Evolutionary conservation across 225 moss, liverwort and hornwort genomes (phyloP).

Genomic region (Thuidium tamariscinum): DNA sequence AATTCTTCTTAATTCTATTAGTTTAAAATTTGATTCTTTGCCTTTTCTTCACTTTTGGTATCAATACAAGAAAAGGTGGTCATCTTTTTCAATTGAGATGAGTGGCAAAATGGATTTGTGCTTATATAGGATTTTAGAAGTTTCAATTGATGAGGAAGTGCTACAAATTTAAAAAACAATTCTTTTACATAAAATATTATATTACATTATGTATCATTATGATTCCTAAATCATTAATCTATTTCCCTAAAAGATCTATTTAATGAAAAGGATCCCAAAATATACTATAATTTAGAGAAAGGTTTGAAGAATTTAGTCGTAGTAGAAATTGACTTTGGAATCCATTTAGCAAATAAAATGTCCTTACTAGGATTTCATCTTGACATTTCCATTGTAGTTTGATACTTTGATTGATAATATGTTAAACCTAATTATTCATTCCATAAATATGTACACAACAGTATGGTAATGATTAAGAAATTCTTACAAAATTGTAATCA

Average conservation of each 20-base stretch:
- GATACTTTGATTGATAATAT: no score
- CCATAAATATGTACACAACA: background rate
- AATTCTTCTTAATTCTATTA: background rate
- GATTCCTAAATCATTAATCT: background rate
- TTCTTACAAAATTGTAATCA: background rate
- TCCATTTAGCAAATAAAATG: background rate
- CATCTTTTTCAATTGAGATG: background rate
- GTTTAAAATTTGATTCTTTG: background rate
- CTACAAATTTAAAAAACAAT: background rate
- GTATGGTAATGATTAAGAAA: background rate
- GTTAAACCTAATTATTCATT: background rate
- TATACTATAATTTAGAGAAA: no score
- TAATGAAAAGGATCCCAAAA: background rate
- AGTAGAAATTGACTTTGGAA: no score
- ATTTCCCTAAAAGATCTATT: background rate
- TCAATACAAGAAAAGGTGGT: fast-evolving
- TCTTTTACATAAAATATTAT: background rate
- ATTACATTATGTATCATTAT: background rate
- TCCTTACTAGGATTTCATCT: background rate
- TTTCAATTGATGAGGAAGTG: background rate
- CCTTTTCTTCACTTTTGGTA: background rate
- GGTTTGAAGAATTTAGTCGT: no score
- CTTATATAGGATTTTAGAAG: background rate
- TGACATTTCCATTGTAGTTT: background rate
- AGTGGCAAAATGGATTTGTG: background rate